Base-by-base conservation (phyloP, 2,329 filamentous ascomycete species). In the Ceratocystis harringtonii region DNA sequence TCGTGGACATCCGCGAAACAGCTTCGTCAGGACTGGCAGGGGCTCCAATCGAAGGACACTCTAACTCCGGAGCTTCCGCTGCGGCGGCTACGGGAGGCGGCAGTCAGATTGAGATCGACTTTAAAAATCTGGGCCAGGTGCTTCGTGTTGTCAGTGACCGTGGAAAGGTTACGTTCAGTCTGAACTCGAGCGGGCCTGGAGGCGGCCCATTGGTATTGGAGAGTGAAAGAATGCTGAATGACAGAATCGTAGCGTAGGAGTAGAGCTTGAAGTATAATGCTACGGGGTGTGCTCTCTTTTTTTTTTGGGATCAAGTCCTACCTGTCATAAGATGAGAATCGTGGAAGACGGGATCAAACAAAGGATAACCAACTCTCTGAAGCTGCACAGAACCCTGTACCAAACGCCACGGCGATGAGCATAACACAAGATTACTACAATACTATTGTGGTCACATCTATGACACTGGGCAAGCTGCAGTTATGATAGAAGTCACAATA, bases 61-160 rank as follows among this genome's bases (percentile, higher is more conserved):
- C 36, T 48, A 22, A 36, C 17, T 4, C 22, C 3, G 50, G 25
- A 2, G 12, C 10, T 58, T n/a, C 45, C 4, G 69, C 73, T 70
- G 68, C 72, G 69, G 66, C 66, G 65, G 65, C 67, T 70, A 66
- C 68, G 69, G 58, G 68, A 68, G 68, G 70, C 25, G 55, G 68
- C 15, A 71, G 72, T 69, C 70, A 76, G 75, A 90, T 86, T 71
- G 92, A 97, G 76, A 87, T 88, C 12, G 89, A 96, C 72, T 88
- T 87, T 70, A 79, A 84, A 70, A 94, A 90, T 71, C 78, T 89
- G 66, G 89, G 87, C 0, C 87, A 94, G 76, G 86, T 84, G 48
- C 81, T 96, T 1, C 76, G 86, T 62, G 89, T 96, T 1, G 80
- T 91, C 25, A 81, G 84, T 15, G 85, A 92, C 76, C 78, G 89